Base-by-base conservation (phyloP, 768 basidiomycete species). In the Suillus bovinus region DNA sequence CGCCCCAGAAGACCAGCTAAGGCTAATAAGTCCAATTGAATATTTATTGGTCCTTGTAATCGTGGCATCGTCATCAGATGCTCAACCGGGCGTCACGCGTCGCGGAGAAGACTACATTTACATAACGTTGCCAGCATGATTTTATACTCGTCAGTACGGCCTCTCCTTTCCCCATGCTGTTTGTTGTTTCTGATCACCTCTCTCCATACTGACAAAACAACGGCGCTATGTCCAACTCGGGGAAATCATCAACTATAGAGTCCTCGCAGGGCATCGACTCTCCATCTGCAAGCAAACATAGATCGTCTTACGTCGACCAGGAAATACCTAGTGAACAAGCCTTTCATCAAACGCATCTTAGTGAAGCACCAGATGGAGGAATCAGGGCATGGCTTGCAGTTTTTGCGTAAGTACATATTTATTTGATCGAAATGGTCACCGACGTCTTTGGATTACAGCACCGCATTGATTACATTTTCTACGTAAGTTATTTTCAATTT, bases 371-470 rank as follows among this genome's bases (percentile, higher is more conserved):
- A 4, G 72, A 74, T 59, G 72, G 72, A 3, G 72, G 72, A 17
- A 14, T 71, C 22, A 74, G 75, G 33, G 72, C 72, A 3, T 75
- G 73, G 74, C 68, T 65, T 0, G 71, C 71, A 29, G 63, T 74
- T 5, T 20, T 74, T 52, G 72, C 53, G 74, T 69, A 9, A 53
- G 74, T 66, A 69, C 10, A 14, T 0, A 11, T 17, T 29, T 8
- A 14, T 49, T 44, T 33, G 11, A 44, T 50, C 53, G 10, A 38
- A 46, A 71, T 29, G 61, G 1, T 24, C 36, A 42, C 58, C 70
- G 50, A 74, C 72, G 29, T 74, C 76, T 4, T 79, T 14, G 22
- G 16, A 27, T 78, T 61, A 75, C 82, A 22, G 80, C 83, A 74
- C 82, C 61, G 61, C 76, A 69, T 22, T 14, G 27, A 41, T 63